These are phyloP conservation scores for Orychophragmus violaceus DNA, from an alignment of 345 rosid genomes.

Conservation along the genomic window DNA sequence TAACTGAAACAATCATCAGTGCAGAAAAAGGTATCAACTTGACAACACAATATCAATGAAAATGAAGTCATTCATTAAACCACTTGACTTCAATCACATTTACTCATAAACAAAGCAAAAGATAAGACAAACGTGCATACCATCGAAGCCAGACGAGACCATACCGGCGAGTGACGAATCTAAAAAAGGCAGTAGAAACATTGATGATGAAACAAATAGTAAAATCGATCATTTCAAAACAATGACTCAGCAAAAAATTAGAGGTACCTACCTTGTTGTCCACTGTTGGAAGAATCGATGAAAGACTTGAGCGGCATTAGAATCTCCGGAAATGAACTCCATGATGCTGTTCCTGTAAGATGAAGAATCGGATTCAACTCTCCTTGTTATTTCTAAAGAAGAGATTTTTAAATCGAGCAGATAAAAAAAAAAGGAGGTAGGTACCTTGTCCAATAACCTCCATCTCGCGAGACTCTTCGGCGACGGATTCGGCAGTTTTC, in stretches of 20 bases:
- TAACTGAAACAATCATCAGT: not conserved
- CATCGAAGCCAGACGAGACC: slow-evolving; percentile 16
- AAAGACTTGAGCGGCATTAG: not conserved
- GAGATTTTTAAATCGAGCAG: not conserved
- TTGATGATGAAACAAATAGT: not conserved
- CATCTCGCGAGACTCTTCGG: slow-evolving; percentile 24
- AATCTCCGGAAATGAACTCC: not conserved
- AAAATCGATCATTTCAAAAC: not conserved
- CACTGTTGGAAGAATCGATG: not conserved
- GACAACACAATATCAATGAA: not conserved
- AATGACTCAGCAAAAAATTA: not conserved
- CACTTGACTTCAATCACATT: not conserved
- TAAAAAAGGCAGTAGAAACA: not conserved
- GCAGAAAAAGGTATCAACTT: not conserved
- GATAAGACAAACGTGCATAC: not conserved
- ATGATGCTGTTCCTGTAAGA: not conserved
- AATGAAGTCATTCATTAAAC: not conserved
- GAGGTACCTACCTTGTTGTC: slow-evolving; percentile 4
- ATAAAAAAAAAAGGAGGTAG: not conserved
- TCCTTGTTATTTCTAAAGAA: not conserved
- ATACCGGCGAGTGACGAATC: slow-evolving; percentile 8
- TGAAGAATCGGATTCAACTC: not conserved
- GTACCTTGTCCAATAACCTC: not conserved
- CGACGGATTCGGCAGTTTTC: not conserved
- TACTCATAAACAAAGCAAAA: not conserved